Evolutionary conservation across 257 asterid genomes (phyloP).

Genomic region (Solanum lignicaule): DNA sequence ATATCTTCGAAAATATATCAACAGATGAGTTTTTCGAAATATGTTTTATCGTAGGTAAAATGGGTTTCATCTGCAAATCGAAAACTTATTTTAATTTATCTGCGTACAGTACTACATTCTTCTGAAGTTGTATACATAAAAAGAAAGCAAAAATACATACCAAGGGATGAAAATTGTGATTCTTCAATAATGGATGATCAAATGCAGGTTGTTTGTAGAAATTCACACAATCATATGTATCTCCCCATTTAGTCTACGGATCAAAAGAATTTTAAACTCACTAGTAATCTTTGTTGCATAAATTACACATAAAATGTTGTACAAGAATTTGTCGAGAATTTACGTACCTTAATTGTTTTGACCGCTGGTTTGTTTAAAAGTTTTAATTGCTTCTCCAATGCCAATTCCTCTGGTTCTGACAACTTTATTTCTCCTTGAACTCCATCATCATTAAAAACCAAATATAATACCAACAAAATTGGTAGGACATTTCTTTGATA

Average conservation of each 20-base stretch:
- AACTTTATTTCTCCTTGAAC: background rate
- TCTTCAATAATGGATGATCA: background rate
- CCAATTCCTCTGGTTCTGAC: background rate
- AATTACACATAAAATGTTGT: too few relatives aligned
- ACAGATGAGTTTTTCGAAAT: background rate
- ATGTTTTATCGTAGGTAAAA: background rate
- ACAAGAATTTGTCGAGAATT: too few relatives aligned
- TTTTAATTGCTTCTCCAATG: background rate
- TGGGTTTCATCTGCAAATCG: background rate
- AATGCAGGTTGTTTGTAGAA: background rate
- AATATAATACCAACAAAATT: background rate
- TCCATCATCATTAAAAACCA: background rate
- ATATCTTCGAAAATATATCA: background rate
- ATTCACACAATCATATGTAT: background rate
- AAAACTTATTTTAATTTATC: background rate
- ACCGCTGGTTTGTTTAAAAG: background rate
- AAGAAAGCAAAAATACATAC: background rate
- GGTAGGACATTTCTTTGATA: background rate
- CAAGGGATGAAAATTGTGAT: background rate
- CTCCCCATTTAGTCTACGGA: background rate
- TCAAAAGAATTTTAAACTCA: too few relatives aligned
- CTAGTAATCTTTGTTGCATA: too few relatives aligned
- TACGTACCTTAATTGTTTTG: background rate
- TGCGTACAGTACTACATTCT: fast-evolving
- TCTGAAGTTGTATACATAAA: background rate